Percentiles rank a stretch among this genome's conserved stretches.
These are phyloP conservation scores for Pseudogymnoascus sp. DNA, from an alignment of 2,329 filamentous ascomycete genomes.

Conservation along the genomic window DNA sequence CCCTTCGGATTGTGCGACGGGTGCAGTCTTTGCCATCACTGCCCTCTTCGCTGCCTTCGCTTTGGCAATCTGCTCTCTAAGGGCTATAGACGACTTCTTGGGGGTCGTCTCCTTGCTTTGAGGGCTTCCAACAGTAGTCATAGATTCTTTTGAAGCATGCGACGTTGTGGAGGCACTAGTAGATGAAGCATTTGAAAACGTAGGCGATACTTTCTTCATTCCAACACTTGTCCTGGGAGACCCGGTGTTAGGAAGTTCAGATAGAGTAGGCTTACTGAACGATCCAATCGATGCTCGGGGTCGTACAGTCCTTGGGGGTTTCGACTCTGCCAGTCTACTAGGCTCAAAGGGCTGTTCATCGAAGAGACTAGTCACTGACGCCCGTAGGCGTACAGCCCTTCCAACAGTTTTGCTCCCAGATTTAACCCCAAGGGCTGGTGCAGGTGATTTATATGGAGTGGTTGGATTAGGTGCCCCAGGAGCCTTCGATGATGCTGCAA, in stretches of 20 bases:
- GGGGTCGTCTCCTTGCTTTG: conserved; percentile 26
- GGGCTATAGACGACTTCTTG: conserved; percentile 66
- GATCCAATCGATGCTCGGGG: conserved; percentile 22
- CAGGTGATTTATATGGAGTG: not conserved
- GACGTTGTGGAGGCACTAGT: conserved; percentile 17
- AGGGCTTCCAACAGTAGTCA: conserved; percentile 16
- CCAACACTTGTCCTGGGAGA: conserved; percentile 21
- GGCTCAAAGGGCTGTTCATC: conserved; percentile 17
- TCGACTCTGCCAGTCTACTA: not conserved
- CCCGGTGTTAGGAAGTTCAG: conserved; percentile 13
- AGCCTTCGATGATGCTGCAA: conserved; percentile 24
- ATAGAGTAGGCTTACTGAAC: conserved; percentile 13
- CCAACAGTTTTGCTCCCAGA: conserved; percentile 41
- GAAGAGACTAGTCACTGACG: conserved; percentile 47
- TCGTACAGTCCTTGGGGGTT: not conserved
- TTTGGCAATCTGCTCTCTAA: conserved; percentile 88
- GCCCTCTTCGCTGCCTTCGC: conserved; percentile 75
- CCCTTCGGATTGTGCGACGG: conserved; percentile 18
- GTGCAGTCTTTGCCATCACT: conserved; percentile 29
- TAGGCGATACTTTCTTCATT: conserved; percentile 21
- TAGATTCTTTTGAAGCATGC: conserved; percentile 15
- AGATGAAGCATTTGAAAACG: conserved; percentile 24
- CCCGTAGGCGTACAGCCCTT: conserved; percentile 42
- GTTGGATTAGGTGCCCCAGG: conserved; percentile 9
- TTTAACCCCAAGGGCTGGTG: conserved; percentile 20